Evolutionary conservation across 2,329 filamentous ascomycete species (phyloP).

Genomic region (Xylaria sp.): DNA sequence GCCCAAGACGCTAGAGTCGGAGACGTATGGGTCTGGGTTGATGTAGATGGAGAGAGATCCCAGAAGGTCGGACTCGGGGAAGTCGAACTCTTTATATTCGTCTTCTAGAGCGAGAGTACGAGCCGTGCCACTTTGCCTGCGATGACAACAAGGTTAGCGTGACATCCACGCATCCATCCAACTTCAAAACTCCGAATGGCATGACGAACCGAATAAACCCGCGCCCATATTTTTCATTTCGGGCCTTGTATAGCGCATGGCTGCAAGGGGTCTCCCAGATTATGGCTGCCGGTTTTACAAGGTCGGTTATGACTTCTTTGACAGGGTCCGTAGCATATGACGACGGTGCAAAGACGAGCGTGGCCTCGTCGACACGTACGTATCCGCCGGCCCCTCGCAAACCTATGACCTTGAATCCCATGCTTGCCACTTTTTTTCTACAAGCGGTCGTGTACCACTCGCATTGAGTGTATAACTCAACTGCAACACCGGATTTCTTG

Average conservation of each 20-base stretch:
- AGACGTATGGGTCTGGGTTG: no score
- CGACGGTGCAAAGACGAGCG: constrained; percentile 18
- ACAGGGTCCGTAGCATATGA: constrained; percentile 1
- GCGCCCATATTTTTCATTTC: no score
- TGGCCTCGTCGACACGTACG: constrained; percentile 13
- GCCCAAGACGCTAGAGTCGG: no score
- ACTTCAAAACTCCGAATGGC: no score
- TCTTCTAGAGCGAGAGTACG: no score
- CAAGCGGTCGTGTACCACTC: neutral
- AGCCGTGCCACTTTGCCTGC: no score
- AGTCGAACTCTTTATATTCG: no score
- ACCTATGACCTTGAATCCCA: constrained; percentile 11
- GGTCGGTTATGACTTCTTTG: constrained; percentile 20
- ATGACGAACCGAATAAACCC: no score
- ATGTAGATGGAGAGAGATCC: no score
- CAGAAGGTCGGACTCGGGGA: no score
- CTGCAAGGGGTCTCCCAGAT: constrained; percentile 11
- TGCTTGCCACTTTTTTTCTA: neutral
- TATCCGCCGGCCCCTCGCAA: constrained; percentile 13
- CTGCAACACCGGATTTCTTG: neutral
- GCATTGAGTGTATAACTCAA: neutral
- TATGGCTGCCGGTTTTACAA: constrained; percentile 20
- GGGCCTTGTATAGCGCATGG: neutral
- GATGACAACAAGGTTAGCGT: no score
- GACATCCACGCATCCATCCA: no score